These are phyloP conservation scores for Fusarium compactum DNA, from an alignment of 2,329 filamentous ascomycete genomes.

Conservation along the genomic window DNA sequence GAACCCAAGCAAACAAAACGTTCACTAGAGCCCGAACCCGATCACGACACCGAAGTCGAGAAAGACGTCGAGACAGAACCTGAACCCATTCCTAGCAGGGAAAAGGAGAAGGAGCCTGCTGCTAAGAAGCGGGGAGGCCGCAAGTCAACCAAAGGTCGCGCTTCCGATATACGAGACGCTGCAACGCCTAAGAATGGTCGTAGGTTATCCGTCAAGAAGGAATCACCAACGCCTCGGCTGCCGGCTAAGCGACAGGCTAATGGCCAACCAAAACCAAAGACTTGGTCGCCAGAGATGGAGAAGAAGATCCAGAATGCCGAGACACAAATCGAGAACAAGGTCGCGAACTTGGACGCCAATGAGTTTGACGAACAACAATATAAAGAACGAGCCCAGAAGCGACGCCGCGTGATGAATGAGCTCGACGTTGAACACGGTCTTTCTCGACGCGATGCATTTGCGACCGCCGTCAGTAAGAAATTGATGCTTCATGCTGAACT, in stretches of 20 bases:
- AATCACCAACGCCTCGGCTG: constrained; percentile 61
- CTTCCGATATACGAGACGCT: constrained; percentile 63
- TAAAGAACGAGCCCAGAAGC: constrained; percentile 72
- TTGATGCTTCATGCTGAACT: constrained; percentile 76
- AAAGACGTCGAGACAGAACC: constrained; percentile 54
- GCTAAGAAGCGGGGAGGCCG: constrained; percentile 51
- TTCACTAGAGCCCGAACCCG: constrained; percentile 40
- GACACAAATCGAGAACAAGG: constrained; percentile 61
- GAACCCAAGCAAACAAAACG: constrained; percentile 49
- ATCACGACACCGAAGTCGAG: constrained; percentile 52
- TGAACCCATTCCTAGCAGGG: constrained; percentile 45
- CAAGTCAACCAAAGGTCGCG: constrained; percentile 62
- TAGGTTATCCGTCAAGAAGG: constrained; percentile 64
- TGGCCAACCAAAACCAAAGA: constrained; percentile 73
- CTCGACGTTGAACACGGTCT: constrained; percentile 74
- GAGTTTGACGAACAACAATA: constrained; percentile 62
- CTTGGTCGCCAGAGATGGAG: constrained; percentile 65
- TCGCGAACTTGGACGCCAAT: constrained; percentile 56
- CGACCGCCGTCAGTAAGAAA: constrained; percentile 67
- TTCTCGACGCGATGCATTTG: constrained; percentile 71
- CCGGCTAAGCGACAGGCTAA: constrained; percentile 71
- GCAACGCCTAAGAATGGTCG: constrained; percentile 63
- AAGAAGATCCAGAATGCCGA: constrained; percentile 56
- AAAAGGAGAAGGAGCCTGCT: constrained; percentile 47
- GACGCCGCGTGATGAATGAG: constrained; percentile 73